phyloP scores from a whole-genome alignment of 1,139 yeast genomes.

The Spathaspora sp. region DNA sequence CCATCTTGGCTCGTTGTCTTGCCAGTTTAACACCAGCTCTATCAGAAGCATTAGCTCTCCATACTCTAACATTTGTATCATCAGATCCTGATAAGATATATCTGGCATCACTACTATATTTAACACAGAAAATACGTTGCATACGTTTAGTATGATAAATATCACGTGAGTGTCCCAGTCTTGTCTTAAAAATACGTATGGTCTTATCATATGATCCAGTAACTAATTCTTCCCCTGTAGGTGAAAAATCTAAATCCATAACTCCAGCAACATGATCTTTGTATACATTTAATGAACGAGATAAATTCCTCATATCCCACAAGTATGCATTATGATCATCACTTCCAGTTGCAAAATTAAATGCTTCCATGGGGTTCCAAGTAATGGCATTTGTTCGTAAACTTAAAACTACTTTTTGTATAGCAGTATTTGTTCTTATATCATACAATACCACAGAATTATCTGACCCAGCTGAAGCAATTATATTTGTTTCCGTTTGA shows the following conservation, averaged over 20 bases:
- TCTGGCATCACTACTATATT: constrained; percentile 83
- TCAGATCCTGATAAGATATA: constrained; percentile 91
- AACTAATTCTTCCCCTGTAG: constrained; percentile 95
- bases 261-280: constrained; percentile 98
- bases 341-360: constrained; percentile 84
- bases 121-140: constrained; percentile 89
- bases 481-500: constrained; percentile 81
- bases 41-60: constrained; percentile 89
- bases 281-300: constrained; percentile 74
- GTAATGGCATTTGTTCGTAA: constrained; percentile 83
- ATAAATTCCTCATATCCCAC: constrained; percentile 94
- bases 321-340: constrained; percentile 95
- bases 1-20: constrained; percentile 77
- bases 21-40: constrained; percentile 79
- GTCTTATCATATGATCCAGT: constrained; percentile 96
- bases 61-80: constrained; percentile 90
- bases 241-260: constrained; percentile 90
- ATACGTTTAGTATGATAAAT: constrained; percentile 95
- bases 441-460: constrained; percentile 90
- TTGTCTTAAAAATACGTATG: constrained; percentile 70
- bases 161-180: constrained; percentile 91
- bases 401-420: constrained; percentile 82
- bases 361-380: constrained; percentile 99
- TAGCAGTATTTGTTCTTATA: constrained; percentile 86
- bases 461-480: constrained; percentile 92